Evolutionary conservation across 225 moss, liverwort and hornwort genomes (phyloP).

Genomic region (Marchantia paleacea): DNA sequence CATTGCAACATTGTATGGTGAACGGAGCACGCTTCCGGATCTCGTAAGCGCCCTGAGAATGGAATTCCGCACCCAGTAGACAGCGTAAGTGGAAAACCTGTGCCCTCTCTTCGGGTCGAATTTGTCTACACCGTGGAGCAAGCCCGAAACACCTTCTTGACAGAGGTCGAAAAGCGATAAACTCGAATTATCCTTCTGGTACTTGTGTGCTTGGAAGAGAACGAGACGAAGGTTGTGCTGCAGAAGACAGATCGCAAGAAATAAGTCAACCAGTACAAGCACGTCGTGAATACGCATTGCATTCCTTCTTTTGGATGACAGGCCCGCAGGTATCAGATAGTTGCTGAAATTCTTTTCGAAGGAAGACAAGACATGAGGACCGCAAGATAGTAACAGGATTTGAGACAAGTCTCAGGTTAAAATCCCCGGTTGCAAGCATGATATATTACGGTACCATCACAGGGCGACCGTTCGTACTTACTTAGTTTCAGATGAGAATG

Average conservation of each 20-base stretch:
- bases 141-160: conserved; percentile 86
- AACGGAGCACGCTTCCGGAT: conserved; percentile 84
- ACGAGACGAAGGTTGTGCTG: conserved; percentile 88
- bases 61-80: conserved; percentile 96
- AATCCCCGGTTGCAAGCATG: no score
- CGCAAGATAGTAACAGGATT: no score
- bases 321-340: no score
- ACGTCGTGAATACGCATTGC: no score
- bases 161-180: conserved; percentile 84
- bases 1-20: conserved; percentile 81
- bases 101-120: conserved; percentile 79
- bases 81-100: conserved; percentile 90
- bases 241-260: no score
- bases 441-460: no score
- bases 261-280: no score
- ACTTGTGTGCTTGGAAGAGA: conserved; percentile 80
- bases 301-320: no score
- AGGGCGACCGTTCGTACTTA: no score
- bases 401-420: no score
- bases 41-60: conserved; percentile 86
- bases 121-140: conserved; percentile 90
- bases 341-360: no score
- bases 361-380: no score
- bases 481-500: background rate
- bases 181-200: conserved; percentile 62